Percentiles rank a stretch among this genome's conserved stretches.
Conservation (phyloP, 208 protist species). For the Angomonas deanei region DNA sequence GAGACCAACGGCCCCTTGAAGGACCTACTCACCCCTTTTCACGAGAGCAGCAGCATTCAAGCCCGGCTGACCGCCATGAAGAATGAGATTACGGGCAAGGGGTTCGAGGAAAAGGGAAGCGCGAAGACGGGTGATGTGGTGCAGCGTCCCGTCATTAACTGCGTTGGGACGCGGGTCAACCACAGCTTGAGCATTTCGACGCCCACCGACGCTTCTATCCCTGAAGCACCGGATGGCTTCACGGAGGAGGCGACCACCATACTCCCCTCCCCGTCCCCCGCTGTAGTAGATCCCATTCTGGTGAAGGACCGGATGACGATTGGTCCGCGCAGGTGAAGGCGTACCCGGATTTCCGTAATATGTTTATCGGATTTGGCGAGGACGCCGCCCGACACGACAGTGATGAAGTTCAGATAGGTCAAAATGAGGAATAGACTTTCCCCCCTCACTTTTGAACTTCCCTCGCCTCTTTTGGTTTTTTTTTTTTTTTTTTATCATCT, state of each 20-base stretch:
- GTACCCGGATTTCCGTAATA: constrained; percentile 49
- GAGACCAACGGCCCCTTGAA: constrained; percentile 15
- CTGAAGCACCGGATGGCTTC: not conserved
- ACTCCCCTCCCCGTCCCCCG: not conserved
- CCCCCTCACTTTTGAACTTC: constrained; percentile 1
- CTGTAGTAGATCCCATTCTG: constrained; percentile 9
- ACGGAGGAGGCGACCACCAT: not conserved
- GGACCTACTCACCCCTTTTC: constrained; percentile 25
- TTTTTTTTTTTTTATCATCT: constrained; percentile 12
- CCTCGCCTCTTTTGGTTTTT: not conserved
- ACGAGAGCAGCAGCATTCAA: constrained; percentile 13
- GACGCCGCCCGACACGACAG: not conserved
- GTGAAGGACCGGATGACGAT: constrained; percentile 11
- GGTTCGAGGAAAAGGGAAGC: constrained; percentile 22
- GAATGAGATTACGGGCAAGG: constrained; percentile 39
- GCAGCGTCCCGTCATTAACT: constrained; percentile 47
- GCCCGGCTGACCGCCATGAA: constrained; percentile 34
- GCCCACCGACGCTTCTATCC: not conserved
- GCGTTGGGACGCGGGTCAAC: constrained; percentile 10
- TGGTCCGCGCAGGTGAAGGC: constrained; percentile 45
- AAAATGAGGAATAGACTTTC: constrained; percentile 3
- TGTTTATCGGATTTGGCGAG: constrained; percentile 29
- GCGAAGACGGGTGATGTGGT: constrained; percentile 11
- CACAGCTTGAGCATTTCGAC: not conserved
- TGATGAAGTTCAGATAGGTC: constrained; percentile 7